Percentiles rank a stretch among this genome's conserved stretches.
phyloP scores from a whole-genome alignment of 768 basidiomycete genomes.

The Pleurotus citrinopileatus region DNA sequence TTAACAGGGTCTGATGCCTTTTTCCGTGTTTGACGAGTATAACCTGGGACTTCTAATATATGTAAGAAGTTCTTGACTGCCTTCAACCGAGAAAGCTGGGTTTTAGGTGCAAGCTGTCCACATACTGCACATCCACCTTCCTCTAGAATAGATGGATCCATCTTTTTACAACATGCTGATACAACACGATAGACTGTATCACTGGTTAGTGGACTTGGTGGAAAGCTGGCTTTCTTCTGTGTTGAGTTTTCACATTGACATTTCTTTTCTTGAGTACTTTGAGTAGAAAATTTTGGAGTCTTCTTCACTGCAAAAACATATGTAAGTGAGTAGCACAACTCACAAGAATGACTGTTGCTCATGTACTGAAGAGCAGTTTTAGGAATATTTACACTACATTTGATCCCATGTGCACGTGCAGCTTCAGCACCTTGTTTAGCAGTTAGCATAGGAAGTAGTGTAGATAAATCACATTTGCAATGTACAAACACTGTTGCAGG shows the following conservation, averaged over 20 bases:
- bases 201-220: background rate
- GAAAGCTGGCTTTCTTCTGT: background rate
- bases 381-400: background rate
- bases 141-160: background rate
- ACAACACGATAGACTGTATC: background rate
- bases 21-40: slow-evolving; percentile 9
- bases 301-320: background rate
- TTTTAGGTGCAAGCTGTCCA: slow-evolving; percentile 7
- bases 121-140: slow-evolving; percentile 17
- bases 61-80: slow-evolving; percentile 1
- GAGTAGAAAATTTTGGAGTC: background rate
- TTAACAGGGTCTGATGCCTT: slow-evolving; percentile 5
- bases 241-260: background rate
- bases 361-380: background rate
- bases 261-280: background rate
- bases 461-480: background rate
- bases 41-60: slow-evolving; percentile 10
- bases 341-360: background rate
- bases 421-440: background rate
- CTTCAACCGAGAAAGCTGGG: slow-evolving; percentile 10
- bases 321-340: background rate
- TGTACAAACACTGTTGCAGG: background rate
- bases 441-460: background rate
- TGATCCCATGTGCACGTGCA: background rate
- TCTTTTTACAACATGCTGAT: background rate